phyloP scores from a whole-genome alignment of 768 basidiomycete genomes.

The Tylopilus rubrobrunneus region DNA sequence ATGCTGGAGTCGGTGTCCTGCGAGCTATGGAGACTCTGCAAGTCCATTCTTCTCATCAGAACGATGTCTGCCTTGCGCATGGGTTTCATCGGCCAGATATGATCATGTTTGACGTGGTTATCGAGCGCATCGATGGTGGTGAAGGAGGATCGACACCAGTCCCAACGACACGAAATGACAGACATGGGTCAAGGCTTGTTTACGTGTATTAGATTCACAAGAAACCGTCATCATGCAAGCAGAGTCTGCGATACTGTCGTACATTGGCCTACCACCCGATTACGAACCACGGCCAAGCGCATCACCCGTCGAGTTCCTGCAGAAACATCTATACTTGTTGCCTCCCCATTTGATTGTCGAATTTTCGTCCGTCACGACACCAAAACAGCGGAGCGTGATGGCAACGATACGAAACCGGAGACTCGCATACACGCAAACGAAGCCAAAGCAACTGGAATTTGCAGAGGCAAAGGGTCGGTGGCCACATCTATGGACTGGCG shows the following conservation, averaged over 20 bases:
- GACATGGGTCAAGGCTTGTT: conserved; percentile 15
- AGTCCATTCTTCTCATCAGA: conserved; percentile 34
- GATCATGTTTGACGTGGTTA: conserved; percentile 45
- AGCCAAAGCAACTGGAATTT: conserved; percentile 55
- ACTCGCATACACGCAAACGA: conserved; percentile 52
- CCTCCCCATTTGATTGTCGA: conserved; percentile 57
- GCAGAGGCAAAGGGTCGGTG: conserved; percentile 51
- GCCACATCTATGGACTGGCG: conserved; percentile 67
- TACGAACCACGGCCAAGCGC: conserved; percentile 57
- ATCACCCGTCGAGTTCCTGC: conserved; percentile 62
- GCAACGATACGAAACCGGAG: conserved; percentile 70
- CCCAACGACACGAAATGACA: conserved; percentile 45
- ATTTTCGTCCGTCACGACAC: conserved; percentile 44
- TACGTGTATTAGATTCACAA: conserved; percentile 14
- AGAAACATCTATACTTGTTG: conserved; percentile 52
- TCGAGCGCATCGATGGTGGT: conserved; percentile 35
- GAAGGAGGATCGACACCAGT: conserved; percentile 48
- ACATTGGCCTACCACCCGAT: conserved; percentile 55
- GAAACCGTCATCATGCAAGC: conserved; percentile 1
- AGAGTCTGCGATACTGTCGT: conserved; percentile 35
- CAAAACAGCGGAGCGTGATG: conserved; percentile 63
- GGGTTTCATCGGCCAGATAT: conserved; percentile 43
- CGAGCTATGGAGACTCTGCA: conserved; percentile 31
- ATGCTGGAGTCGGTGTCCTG: conserved; percentile 9
- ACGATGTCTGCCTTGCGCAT: conserved; percentile 43